Evolutionary conservation across 768 basidiomycete genomes (phyloP).

Genomic region (Panaeolus papilionaceus): DNA sequence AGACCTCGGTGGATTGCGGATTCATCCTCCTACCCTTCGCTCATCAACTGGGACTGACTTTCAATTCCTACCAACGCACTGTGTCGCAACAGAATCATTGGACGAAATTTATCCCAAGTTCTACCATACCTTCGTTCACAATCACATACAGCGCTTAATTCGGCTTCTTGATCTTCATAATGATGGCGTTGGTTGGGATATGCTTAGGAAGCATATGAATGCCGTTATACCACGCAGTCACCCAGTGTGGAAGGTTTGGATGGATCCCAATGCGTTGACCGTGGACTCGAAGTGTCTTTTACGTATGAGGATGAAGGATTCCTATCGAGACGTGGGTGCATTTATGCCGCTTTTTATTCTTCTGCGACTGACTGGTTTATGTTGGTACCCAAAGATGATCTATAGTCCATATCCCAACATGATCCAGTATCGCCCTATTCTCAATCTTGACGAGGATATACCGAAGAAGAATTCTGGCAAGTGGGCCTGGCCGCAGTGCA

Average conservation of each 20-base stretch:
- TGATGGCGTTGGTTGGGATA: conserved; percentile 57
- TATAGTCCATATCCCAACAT: conserved; percentile 59
- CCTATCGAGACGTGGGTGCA: conserved; percentile 59
- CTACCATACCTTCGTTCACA: conserved; percentile 66
- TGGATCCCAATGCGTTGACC: conserved; percentile 42
- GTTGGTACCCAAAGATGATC: conserved; percentile 51
- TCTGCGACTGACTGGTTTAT: not conserved
- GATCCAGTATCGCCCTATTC: conserved; percentile 52
- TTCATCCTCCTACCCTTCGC: conserved; percentile 55
- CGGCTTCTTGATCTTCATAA: conserved; percentile 58
- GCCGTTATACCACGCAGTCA: conserved; percentile 51
- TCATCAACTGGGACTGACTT: conserved; percentile 56
- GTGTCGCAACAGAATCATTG: conserved; percentile 51
- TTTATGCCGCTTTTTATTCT: not conserved
- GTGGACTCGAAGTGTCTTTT: conserved; percentile 63
- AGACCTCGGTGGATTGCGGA: conserved; percentile 62
- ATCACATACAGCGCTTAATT: conserved; percentile 63
- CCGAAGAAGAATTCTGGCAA: not conserved
- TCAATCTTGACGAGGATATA: not conserved
- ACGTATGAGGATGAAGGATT: conserved; percentile 62
- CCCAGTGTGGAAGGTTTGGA: conserved; percentile 53
- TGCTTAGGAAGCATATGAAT: conserved; percentile 52
- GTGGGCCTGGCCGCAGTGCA: not conserved
- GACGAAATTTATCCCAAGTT: conserved; percentile 62
- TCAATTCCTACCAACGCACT: conserved; percentile 58